phyloP scores from a whole-genome alignment of 1,284 basidiomycete genomes.

The Ceratobasidium papillatum region DNA sequence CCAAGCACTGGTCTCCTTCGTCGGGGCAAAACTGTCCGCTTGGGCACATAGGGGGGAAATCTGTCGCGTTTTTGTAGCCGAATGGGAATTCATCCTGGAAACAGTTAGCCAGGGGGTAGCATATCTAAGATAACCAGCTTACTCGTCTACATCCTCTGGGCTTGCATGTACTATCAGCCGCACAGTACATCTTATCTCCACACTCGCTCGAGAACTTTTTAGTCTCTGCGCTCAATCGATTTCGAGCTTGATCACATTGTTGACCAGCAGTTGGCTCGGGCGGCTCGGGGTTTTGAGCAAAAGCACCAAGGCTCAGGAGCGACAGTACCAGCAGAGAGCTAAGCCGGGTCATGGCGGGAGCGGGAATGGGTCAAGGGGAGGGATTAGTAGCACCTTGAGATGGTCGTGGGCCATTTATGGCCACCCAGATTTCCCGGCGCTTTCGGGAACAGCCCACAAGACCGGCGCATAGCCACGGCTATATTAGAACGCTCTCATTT shows the following conservation, averaged over 20 bases:
- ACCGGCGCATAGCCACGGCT: not conserved
- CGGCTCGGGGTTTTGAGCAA: conserved; percentile 5
- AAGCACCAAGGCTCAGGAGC: not conserved
- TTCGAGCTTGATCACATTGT: conserved; percentile 45
- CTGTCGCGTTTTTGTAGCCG: conserved; percentile 52
- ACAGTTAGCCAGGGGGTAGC: not conserved
- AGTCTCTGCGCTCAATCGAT: conserved; percentile 65
- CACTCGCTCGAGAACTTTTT: conserved; percentile 73
- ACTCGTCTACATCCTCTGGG: conserved; percentile 54
- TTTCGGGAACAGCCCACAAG: not conserved
- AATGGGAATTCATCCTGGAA: conserved; percentile 51
- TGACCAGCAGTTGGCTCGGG: not conserved
- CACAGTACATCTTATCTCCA: conserved; percentile 67
- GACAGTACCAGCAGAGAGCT: not conserved
- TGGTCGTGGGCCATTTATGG: not conserved
- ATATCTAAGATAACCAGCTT: not conserved
- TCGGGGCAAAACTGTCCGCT: conserved; percentile 56
- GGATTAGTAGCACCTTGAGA: not conserved
- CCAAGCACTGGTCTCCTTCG: conserved; percentile 55
- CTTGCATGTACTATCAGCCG: conserved; percentile 52
- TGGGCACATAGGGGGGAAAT: conserved; percentile 54
- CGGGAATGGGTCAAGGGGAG: not conserved
- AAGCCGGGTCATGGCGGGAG: not conserved
- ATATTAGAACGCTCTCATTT: too few relatives aligned
- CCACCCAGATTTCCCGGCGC: not conserved